Evolutionary conservation across 306 rosid genomes (phyloP).

Genomic region (Luffa acutangula): DNA sequence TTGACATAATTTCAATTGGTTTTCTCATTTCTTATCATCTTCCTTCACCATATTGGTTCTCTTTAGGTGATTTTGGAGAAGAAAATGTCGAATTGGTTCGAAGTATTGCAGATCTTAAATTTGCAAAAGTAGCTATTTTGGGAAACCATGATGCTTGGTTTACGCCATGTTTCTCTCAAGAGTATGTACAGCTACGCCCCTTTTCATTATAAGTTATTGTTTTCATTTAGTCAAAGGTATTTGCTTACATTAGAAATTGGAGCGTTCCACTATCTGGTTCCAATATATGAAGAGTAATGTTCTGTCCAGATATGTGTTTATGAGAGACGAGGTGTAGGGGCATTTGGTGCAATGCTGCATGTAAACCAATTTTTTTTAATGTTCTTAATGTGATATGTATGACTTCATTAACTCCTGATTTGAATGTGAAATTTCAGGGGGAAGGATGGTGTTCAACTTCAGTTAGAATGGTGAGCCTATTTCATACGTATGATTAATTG

Average conservation of each 20-base stretch:
- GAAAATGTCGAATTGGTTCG: conserved; percentile 78
- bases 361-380: not conserved
- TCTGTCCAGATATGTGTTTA: not conserved
- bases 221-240: not conserved
- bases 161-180: conserved; percentile 58
- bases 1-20: not conserved
- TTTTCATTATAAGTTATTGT: not conserved
- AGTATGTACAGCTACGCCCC: conserved; percentile 32
- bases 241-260: not conserved
- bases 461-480: conserved; percentile 78
- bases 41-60: conserved; percentile 8
- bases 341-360: not conserved
- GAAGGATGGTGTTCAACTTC: conserved; percentile 84
- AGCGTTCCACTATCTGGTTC: not conserved
- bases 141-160: conserved; percentile 96
- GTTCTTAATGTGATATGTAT: not conserved
- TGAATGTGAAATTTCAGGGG: conserved; percentile 38
- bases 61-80: conserved; percentile 85
- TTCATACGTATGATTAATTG: not conserved
- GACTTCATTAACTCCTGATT: conserved; percentile 20
- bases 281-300: not conserved
- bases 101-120: conserved; percentile 53
- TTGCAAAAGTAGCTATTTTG: conserved; percentile 73
- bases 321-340: not conserved
- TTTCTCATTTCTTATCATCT: conserved; percentile 7